Base-by-base conservation (phyloP, 176 grass and related monocot genomes). In the Triticum timopheevii region DNA sequence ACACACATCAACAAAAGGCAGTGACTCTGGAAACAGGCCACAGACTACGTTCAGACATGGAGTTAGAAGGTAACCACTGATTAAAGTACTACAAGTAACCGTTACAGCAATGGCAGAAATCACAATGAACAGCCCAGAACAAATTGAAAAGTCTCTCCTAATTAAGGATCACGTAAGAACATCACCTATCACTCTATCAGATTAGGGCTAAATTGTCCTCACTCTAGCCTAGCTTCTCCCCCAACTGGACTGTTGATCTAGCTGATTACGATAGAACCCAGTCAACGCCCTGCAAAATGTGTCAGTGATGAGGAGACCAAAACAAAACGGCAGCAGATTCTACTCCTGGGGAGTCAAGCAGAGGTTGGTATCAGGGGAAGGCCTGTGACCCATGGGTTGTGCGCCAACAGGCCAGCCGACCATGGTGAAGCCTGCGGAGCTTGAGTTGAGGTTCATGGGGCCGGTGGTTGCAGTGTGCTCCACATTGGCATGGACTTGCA, bases 351-450 rank as follows among this genome's bases (percentile, higher is more conserved):
- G 86, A 76, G 88, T 85, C 36, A 99, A 86, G 82, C 92, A 83
- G 77, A 99, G 61, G 61, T 96, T 94, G 78, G 94, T 99, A 82
- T 96, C 92, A 61, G 92, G 94, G 10, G 92, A 98, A 44, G 84
- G 62, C 76, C 81, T 86, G 66, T 88, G 90, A 71, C 77, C 84
- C 24, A 30, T 30, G 49, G 93, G 59, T 24, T 80, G 86, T 4
- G 91, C 88, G 77, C 88, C 84, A 9, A 52, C 54, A 71, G 92
- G 88, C 96, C 96, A 96, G 7, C 86, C 90, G 39, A 79, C 76
- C 88, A 89, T 92, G 10, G 76, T 83, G 90, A 95, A 93, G 49
- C 78, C 79, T 1, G 67, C 45, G 30, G 85, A n/a, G 64, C 77
- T 40, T 12, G 86, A 81, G 45, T 81, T 94, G 40, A 90, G 40